Base-by-base conservation (phyloP, 441 rosid genomes). In the Raphanus hybrid region DNA sequence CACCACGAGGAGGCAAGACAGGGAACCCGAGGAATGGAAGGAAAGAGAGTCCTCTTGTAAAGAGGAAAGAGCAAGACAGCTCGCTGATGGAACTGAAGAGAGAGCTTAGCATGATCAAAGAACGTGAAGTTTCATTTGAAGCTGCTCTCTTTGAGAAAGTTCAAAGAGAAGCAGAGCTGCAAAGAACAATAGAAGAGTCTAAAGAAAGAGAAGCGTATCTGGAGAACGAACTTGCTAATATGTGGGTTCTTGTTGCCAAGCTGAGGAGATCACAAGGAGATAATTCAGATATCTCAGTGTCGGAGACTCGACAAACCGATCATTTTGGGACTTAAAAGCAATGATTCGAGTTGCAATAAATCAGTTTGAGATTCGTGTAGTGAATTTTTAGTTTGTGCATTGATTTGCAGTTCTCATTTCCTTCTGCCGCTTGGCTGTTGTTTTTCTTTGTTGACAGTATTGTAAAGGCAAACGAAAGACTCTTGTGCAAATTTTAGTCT, bases 201-300 rank as follows among this genome's bases (percentile, higher is more conserved):
- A 93, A 93, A 83, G 87, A 87, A 71, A 90, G 97, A 82, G 99
- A 96, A 89, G 94, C 97, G 1, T 91, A 96, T 78, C 84, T 96
- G 75, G 99, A 96, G 87, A 90, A 93, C 45, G 97, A 96, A 81
- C 97, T 96, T 3, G 99, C 99, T n/a, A 93, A 92, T 81, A 96
- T 96, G 99, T 96, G 98, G 98, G 96, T 89, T 72, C 95, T 92
- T 57, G 98, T 96, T 32, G 94, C 98, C 3, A 92, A 90, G 80
- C 75, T 96, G 89, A 96, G 91, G 75, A 92, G 77, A 77, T 84
- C 94, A 16, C 86, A 79, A 29, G 97, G 90, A 41, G 76, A 48
- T n/a, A 92, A 82, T 67, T 54, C 79, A 4, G 88, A 75, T 39
- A 68, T 69, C 34, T 73, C 85, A 2, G 68, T 76, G 0, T 78